Base-by-base conservation (phyloP, 768 basidiomycete species). In the Mycena vitilis region DNA sequence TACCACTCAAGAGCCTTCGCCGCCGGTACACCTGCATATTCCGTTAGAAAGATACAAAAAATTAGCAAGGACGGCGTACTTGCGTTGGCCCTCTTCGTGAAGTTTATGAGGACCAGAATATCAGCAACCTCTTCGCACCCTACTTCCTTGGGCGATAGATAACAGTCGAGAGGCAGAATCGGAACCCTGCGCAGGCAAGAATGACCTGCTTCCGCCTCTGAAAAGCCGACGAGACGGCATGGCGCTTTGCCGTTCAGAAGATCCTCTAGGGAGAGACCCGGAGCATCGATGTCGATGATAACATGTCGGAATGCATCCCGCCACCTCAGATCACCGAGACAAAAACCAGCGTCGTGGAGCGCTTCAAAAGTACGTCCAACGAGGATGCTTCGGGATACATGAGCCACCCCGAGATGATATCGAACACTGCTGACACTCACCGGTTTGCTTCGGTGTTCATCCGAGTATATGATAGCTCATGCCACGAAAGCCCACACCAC, bases 171-270 rank as follows among this genome's bases (percentile, higher is more conserved):
- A 37, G 63, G 63, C 4, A 65, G 25, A 36, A 63, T 36, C 25
- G 66, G 60, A 22, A 68, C 15, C 42, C 13, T 63, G 25, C 66
- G 60, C 22, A 16, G 30, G 53, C 66, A 68, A 2, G 20, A 4
- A 23, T 67, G 66, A 34, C 18, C 61, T 20, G 56, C 47, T 9
- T 22, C 9, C 2, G 42, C 66, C 4, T 49, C 60, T 5, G 52
- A 62, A 47, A 68, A 68, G 22, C 56, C 60, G 34, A 56, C 54
- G 56, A 68, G 42, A 22, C 63, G 63, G 45, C 66, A 68, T 11
- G 20, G 60, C 11, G 60, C 22, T 52, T 52, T 52, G 7, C 65
- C 58, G 30, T 44, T 44, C 23, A 38, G 16, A 15, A 48, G 40
- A 40, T 59, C 51, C 4, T 54, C 51, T 9, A 23, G 16, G 11